These are phyloP conservation scores for Cyclostephanos tholiformis DNA, from an alignment of 108 stramenopile species.

Conservation along the genomic window DNA sequence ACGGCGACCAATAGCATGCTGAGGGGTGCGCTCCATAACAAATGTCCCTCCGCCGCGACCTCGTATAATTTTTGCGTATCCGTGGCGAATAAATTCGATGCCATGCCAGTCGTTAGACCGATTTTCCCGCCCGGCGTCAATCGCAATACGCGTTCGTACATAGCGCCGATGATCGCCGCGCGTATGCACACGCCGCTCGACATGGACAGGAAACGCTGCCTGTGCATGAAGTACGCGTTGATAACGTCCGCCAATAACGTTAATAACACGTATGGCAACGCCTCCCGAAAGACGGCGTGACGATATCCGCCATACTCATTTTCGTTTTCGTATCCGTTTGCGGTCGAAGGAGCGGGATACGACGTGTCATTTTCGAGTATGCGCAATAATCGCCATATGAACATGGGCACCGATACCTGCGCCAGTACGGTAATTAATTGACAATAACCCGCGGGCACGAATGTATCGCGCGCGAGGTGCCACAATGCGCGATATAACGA, in stretches of 20 bases:
- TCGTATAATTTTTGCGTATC: conserved; percentile 87
- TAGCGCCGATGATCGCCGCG: conserved; percentile 54
- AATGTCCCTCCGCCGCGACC: conserved; percentile 83
- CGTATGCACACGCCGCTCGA: conserved; percentile 68
- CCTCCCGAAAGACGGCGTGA: conserved; percentile 34
- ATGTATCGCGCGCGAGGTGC: conserved; percentile 54
- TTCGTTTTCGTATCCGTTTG: no score
- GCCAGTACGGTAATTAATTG: conserved; percentile 70
- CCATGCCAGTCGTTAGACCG: conserved; percentile 69
- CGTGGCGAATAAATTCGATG: conserved; percentile 79
- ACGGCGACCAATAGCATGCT: conserved; percentile 73
- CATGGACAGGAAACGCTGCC: conserved; percentile 72
- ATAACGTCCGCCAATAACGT: conserved; percentile 53
- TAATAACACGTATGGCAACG: conserved; percentile 52
- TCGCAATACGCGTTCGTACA: conserved; percentile 65
- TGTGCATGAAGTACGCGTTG: conserved; percentile 67
- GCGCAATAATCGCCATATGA: conserved; percentile 67
- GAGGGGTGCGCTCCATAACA: conserved; percentile 86
- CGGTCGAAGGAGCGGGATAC: no score
- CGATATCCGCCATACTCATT: not conserved
- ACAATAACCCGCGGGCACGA: conserved; percentile 73
- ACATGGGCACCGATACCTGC: conserved; percentile 70
- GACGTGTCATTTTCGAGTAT: conserved; percentile 61
- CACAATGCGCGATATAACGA: conserved; percentile 49
- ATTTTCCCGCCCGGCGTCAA: conserved; percentile 64